Evolutionary conservation across 768 basidiomycete genomes (phyloP).

Genomic region (Tulasnella sp.): DNA sequence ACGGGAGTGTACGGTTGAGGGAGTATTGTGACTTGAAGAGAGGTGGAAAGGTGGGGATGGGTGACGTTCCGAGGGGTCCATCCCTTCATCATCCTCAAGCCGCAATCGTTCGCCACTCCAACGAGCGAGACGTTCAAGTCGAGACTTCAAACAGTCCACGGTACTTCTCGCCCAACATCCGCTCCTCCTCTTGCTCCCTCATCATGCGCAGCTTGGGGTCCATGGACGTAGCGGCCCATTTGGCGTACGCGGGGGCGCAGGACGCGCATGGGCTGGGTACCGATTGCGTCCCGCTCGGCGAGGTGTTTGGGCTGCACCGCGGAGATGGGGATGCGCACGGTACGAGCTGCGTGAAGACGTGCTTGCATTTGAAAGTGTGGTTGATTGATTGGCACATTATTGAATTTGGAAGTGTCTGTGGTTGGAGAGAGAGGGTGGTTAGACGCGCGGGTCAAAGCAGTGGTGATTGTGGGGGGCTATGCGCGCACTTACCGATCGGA

Average conservation of each 20-base stretch:
- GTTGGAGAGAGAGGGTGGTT: neutral
- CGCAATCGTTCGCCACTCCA: neutral
- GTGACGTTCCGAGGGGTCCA: neutral
- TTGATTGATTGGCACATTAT: slow-evolving; percentile 16
- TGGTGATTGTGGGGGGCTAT: neutral
- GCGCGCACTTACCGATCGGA: neutral
- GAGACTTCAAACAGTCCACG: neutral
- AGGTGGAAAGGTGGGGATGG: neutral
- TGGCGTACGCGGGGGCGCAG: slow-evolving; percentile 18
- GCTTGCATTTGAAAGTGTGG: slow-evolving; percentile 17
- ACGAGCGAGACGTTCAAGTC: neutral
- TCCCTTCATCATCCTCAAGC: no score
- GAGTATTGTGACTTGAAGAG: no score
- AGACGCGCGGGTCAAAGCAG: neutral
- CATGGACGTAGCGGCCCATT: slow-evolving; percentile 13
- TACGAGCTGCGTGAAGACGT: slow-evolving; percentile 13
- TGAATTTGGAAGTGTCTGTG: neutral
- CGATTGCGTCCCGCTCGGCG: neutral
- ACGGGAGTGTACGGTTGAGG: neutral
- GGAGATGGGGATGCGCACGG: neutral
- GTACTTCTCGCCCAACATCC: slow-evolving; percentile 9
- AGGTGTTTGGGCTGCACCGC: neutral
- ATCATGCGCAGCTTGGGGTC: slow-evolving; percentile 2
- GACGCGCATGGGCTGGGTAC: neutral
- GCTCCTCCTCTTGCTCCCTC: slow-evolving; percentile 15